Percentiles rank a stretch among this genome's conserved stretches.
Conservation (phyloP, 2,329 filamentous ascomycete genomes). For the Tolypocladium tundrense region DNA sequence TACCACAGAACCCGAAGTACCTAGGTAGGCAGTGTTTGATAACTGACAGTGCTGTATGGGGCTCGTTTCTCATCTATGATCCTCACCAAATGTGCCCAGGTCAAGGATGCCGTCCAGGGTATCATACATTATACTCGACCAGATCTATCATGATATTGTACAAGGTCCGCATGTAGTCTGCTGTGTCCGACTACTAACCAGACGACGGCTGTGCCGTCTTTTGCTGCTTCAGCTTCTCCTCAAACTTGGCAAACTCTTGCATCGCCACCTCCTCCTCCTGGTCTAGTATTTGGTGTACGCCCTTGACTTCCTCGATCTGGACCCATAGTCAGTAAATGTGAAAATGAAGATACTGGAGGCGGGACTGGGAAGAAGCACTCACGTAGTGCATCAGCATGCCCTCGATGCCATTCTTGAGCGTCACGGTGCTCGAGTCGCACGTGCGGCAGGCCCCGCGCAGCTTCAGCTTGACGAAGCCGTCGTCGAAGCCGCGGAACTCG, state of each 20-base stretch:
- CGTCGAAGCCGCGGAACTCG: conserved; percentile 82
- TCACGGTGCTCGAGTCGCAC: conserved; percentile 94
- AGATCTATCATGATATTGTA: background rate
- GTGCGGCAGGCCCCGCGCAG: conserved; percentile 87
- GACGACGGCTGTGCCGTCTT: conserved; percentile 24
- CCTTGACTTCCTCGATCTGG: conserved; percentile 90
- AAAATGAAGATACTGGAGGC: background rate
- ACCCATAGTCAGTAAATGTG: background rate
- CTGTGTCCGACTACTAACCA: background rate
- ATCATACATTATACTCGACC: background rate
- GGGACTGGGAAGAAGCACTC: conserved; percentile 28
- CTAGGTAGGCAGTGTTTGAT: background rate
- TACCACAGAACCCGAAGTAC: background rate
- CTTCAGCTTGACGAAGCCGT: conserved; percentile 74
- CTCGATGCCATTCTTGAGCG: conserved; percentile 95
- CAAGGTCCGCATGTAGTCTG: background rate
- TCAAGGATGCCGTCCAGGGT: background rate
- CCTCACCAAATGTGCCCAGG: too few relatives aligned
- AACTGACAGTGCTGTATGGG: background rate
- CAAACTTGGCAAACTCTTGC: conserved; percentile 86
- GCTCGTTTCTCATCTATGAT: too few relatives aligned
- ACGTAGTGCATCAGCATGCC: conserved; percentile 97
- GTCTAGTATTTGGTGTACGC: conserved; percentile 82
- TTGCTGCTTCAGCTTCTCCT: conserved; percentile 62
- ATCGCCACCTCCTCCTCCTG: conserved; percentile 83